Evolutionary conservation across 2,329 filamentous ascomycete species (phyloP), one percentile per base, ranked within the genome.

Genomic region (Incumbomyces delicatus): DNA sequence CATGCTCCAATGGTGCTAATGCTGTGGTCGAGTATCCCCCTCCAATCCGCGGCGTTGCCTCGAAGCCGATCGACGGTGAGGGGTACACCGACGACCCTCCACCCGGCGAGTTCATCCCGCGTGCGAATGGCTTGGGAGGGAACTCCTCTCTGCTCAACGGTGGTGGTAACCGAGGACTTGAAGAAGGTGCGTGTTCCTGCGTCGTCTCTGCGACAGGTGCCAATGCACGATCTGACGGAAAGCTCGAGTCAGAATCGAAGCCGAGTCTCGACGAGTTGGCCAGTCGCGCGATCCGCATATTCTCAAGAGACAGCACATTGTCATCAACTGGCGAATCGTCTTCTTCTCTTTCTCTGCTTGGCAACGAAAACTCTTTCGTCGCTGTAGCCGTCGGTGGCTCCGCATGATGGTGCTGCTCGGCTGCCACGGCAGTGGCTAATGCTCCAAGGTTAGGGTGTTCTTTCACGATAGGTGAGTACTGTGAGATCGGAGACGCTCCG

Each of bases 381-480:
- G 51, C 34, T 20, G 51, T 55, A 5, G 44, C 30, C 14, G 54
- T 45, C 12, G 55, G 51, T 45, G 51, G 44, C 22, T 27, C 22
- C 12, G 48, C 52, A 16, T 46, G 38, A 20, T 29, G 31, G 31
- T 41, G 41, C 37, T 52, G 14, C 20, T 27, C 53, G 31, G 20
- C 22, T 30, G 22, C 11, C 16, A 32, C 14, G 2, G 33, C 22
- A 27, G 36, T 18, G 17, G 35, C 35, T 30, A 39, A 17, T 33
- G 38, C 10, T 14, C 18, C 27, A 13, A 49, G 29, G 22, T 41
- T 47, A 11, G 53, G 50, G 17, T 50, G 38, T n/a, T 52, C 52
- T 46, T 56, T 56, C 20, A 56, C 52, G 18, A 57, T 56, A 5
- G 55, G 55, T 12, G 55, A 57, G 39, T 57, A 57, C 49, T 54